Base-by-base conservation (phyloP, 805 yeast genomes). In the Cephaloascus fragrans region DNA sequence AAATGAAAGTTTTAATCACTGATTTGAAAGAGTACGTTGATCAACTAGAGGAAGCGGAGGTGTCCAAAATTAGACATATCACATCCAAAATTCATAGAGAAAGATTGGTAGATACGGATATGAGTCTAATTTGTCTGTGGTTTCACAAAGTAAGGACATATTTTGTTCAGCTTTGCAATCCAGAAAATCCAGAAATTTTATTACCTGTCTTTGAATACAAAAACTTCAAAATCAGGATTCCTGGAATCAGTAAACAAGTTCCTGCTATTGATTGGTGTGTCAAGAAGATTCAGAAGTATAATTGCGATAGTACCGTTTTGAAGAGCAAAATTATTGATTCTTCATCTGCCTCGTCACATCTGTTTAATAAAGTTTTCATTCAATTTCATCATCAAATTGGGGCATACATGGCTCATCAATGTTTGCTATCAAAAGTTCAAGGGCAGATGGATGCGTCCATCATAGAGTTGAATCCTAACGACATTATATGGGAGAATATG, bases 401-500 rank as follows among this genome's bases (percentile, higher is more conserved):
- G 1, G 80, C 89, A 0, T 77, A 77, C 43, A 64, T 81, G 23
- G 79, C 85, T 0, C 75, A 73, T 37, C 87, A 85, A 49, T 55
- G 80, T 3, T 52, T 77, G 9, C 50, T 77, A 1, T 62, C 74
- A 1, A 58, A 64, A 33, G 47, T 54, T 12, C 64, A 69, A 40
- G 71, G 71, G 3, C 56, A 51, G 34, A 56, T 75, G 50, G 67
- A 65, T 43, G 57, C 58, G 33, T 64, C 69, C 3, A 41, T 74
- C 26, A 53, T 73, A 19, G 80, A 77, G 15, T 69, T 81, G 2
- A 71, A 80, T 48, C 83, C 89, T 2, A 55, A 67, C 6, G 94
- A 84, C 49, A 63, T 88, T 1, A 57, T 80, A 1, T 88, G 97
- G 96, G 49, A 59, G 0, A 85, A 84, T 46, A 46, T 85, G 4